Conservation (phyloP, 2,329 filamentous ascomycete species). For the Colletotrichum australisinense region DNA sequence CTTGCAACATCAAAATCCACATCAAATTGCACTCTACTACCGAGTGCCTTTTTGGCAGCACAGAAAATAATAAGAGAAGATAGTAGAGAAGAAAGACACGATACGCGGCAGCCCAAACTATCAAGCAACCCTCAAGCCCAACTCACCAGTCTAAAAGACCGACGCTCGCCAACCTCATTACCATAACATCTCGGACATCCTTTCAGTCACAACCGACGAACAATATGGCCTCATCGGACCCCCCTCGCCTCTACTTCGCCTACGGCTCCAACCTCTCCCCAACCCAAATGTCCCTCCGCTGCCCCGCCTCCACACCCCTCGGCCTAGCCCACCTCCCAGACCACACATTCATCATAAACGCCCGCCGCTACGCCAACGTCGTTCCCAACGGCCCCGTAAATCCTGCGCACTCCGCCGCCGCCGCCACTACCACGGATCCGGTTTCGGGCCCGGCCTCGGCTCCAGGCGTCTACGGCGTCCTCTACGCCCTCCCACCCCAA, state of each 20-base stretch:
- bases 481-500: constrained; percentile 61
- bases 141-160: too few species aligned
- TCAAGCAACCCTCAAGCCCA: background rate
- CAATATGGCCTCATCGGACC: background rate
- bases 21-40: too few species aligned
- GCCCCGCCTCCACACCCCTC: constrained; percentile 65
- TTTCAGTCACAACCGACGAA: too few species aligned
- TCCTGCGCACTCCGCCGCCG: background rate
- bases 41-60: background rate
- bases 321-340: constrained; percentile 67
- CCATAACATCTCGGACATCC: background rate
- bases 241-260: constrained; percentile 68
- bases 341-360: constrained; percentile 76
- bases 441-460: background rate
- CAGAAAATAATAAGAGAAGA: too few species aligned
- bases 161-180: background rate
- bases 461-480: constrained; percentile 65
- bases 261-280: constrained; percentile 78
- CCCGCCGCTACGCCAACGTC: constrained; percentile 77
- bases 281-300: constrained; percentile 72
- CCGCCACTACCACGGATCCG: background rate
- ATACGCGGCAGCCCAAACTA: background rate
- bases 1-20: too few species aligned
- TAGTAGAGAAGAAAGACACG: background rate
- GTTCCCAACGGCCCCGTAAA: constrained; percentile 45